Percentiles rank a stretch among this genome's conserved stretches.
phyloP scores from a whole-genome alignment of 2,329 filamentous ascomycete genomes.

The Aspergillus sp. region DNA sequence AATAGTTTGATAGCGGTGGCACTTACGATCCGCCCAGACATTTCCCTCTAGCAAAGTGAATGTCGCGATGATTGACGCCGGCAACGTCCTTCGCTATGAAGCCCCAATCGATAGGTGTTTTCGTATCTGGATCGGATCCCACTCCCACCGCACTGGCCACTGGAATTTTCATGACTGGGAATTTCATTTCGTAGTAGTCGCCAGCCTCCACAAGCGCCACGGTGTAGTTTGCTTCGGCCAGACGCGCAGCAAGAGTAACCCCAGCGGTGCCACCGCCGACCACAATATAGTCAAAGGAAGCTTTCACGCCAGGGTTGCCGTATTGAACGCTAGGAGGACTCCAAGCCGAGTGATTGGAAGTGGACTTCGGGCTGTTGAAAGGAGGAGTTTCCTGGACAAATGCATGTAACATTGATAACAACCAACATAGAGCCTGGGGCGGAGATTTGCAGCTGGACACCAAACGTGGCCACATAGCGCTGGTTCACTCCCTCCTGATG shows the following conservation, averaged over 20 bases:
- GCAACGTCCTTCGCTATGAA: conserved; percentile 48
- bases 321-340: background rate
- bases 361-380: too few relatives aligned
- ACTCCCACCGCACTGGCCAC: conserved; percentile 21
- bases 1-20: background rate
- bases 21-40: conserved; percentile 31
- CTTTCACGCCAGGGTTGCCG: conserved; percentile 11
- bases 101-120: conserved; percentile 52
- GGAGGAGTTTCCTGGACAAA: background rate
- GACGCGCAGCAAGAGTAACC: conserved; percentile 48
- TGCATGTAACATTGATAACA: background rate
- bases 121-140: conserved; percentile 17
- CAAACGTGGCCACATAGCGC: background rate
- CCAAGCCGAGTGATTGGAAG: too few relatives aligned
- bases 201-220: conserved; percentile 42
- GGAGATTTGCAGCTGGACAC: background rate
- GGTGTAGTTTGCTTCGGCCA: conserved; percentile 48
- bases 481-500: background rate
- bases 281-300: conserved; percentile 31
- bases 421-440: background rate
- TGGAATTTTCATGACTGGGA: conserved; percentile 52
- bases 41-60: conserved; percentile 30
- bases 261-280: conserved; percentile 41
- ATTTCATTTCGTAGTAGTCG: conserved; percentile 53
- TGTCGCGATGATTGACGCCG: conserved; percentile 43